Conservation (phyloP, 202 grass and related monocot genomes). For the Saccharum hybrid region DNA sequence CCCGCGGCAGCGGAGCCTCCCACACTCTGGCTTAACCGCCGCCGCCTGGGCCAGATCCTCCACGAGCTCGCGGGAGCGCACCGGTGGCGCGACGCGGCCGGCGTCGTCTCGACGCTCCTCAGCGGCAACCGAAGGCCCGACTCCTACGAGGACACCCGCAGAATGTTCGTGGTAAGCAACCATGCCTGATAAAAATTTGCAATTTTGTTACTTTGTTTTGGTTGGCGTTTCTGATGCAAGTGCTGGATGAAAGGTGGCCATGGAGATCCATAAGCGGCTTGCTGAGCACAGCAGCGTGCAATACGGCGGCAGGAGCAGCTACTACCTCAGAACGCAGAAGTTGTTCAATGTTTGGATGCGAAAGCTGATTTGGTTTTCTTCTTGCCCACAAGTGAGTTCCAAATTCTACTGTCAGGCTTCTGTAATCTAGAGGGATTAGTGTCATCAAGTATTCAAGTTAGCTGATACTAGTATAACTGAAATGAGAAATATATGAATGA, state of each 20-base stretch:
- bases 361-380: slow-evolving; percentile 49
- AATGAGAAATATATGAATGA: slow-evolving; percentile 16
- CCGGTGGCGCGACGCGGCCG: slow-evolving; percentile 56
- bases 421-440: not conserved
- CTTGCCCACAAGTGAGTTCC: slow-evolving; percentile 46
- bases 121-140: slow-evolving; percentile 11
- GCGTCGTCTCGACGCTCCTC: slow-evolving; percentile 48
- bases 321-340: slow-evolving; percentile 52
- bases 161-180: slow-evolving; percentile 58
- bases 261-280: slow-evolving; percentile 68
- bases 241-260: slow-evolving; percentile 54
- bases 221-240: slow-evolving; percentile 36
- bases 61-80: slow-evolving; percentile 44
- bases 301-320: slow-evolving; percentile 33
- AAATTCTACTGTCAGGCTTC: not conserved
- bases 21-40: slow-evolving; percentile 37
- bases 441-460: slow-evolving; percentile 14
- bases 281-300: not conserved
- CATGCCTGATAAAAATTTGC: not conserved
- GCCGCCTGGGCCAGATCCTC: slow-evolving; percentile 48
- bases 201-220: not conserved
- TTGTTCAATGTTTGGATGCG: slow-evolving; percentile 61
- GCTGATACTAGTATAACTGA: not conserved
- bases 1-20: slow-evolving; percentile 1
- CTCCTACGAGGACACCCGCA: slow-evolving; percentile 49